Conservation (phyloP, 148 eudicot species). For the Nepenthes mirabilis region DNA sequence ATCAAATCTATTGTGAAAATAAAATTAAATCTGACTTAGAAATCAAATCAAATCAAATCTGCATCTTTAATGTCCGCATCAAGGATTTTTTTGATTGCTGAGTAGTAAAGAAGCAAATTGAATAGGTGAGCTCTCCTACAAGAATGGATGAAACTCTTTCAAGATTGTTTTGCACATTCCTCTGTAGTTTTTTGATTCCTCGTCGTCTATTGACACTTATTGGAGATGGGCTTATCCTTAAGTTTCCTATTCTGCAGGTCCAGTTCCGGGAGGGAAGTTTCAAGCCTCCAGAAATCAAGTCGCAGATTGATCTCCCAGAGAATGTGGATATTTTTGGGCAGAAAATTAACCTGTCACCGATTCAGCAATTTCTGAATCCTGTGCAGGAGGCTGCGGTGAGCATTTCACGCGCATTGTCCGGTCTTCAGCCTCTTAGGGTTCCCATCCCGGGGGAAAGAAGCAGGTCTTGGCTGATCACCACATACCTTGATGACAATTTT, state of each 20-base stretch:
- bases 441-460: slow-evolving; percentile 70
- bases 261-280: slow-evolving; percentile 78
- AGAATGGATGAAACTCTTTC: no score
- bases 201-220: neutral
- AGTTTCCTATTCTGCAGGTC: slow-evolving; percentile 36
- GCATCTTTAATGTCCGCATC: no score
- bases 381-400: slow-evolving; percentile 60
- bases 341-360: slow-evolving; percentile 49
- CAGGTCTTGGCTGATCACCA: slow-evolving; percentile 68
- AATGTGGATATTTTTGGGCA: slow-evolving; percentile 76
- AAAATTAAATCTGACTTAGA: no score
- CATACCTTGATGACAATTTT: slow-evolving; percentile 83
- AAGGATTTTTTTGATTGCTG: no score
- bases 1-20: no score
- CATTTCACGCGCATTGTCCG: slow-evolving; percentile 40
- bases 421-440: slow-evolving; percentile 64
- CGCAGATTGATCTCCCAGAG: slow-evolving; percentile 61
- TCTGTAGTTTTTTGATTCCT: neutral
- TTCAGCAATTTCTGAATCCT: slow-evolving; percentile 68
- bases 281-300: slow-evolving; percentile 82
- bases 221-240: neutral
- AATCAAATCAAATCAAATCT: no score
- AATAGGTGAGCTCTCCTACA: no score
- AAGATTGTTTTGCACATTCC: neutral
- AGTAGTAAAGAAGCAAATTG: no score